phyloP scores from a whole-genome alignment of 2,329 filamentous ascomycete genomes.

The Colletotrichum euphorbiae region DNA sequence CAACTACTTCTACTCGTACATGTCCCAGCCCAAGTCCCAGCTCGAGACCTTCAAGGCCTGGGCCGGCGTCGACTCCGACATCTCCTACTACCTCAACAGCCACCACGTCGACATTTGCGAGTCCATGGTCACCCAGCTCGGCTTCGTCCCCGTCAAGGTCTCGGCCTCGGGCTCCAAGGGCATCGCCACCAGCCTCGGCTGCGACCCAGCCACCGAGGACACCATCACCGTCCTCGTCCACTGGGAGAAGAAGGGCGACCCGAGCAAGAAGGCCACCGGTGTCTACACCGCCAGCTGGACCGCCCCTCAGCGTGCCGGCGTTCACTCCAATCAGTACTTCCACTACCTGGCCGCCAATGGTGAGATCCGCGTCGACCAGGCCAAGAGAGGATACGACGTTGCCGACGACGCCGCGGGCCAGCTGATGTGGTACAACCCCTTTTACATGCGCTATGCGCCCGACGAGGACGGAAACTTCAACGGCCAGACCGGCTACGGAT shows the following conservation, averaged over 20 bases:
- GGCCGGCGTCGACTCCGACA: slow-evolving; percentile 92
- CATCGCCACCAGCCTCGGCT: slow-evolving; percentile 82
- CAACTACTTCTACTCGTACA: slow-evolving; percentile 98
- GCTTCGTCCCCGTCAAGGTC: slow-evolving; percentile 82
- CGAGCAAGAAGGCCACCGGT: slow-evolving; percentile 79
- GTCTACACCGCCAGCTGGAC: slow-evolving; percentile 97
- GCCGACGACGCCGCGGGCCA: slow-evolving; percentile 80
- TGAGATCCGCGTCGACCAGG: slow-evolving; percentile 91
- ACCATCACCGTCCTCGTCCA: slow-evolving; percentile 92
- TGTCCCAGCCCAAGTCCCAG: slow-evolving; percentile 92
- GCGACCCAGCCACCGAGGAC: slow-evolving; percentile 85
- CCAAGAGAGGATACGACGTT: slow-evolving; percentile 93
- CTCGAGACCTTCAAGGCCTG: slow-evolving; percentile 95
- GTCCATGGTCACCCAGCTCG: slow-evolving; percentile 82
- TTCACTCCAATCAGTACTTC: slow-evolving; percentile 98
- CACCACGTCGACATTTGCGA: slow-evolving; percentile 95
- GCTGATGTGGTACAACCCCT: slow-evolving; percentile 91
- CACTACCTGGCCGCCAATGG: slow-evolving; percentile 89
- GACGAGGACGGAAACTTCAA: slow-evolving; percentile 96
- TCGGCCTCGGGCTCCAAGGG: slow-evolving; percentile 83
- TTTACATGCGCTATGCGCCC: slow-evolving; percentile 94
- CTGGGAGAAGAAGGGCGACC: slow-evolving; percentile 80
- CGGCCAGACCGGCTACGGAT: slow-evolving; percentile 91
- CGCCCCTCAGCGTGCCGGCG: slow-evolving; percentile 89
- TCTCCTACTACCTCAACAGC: slow-evolving; percentile 95